Base-by-base conservation (phyloP, 1,284 basidiomycete species). In the Cryptococcus wingfieldii region DNA sequence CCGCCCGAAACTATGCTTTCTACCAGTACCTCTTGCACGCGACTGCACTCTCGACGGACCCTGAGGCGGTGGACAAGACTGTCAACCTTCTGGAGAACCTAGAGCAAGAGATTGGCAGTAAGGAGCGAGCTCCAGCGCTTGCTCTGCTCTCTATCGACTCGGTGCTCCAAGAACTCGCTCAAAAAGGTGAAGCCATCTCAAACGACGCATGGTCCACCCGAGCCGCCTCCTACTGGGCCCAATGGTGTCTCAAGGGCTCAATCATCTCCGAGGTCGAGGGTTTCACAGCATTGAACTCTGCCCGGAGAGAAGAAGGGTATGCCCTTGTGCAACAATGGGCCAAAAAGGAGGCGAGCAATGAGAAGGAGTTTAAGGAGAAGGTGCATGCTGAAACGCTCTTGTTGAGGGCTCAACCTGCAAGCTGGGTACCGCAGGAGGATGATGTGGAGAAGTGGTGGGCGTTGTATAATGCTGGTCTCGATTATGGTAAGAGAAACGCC, bases 1-100 rank as follows among this genome's bases (percentile, higher is more conserved):
- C 66, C 62, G 67, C 48, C 60, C 51, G 65, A 42, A 75, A 75
- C 59, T 75, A 73, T 53, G 66, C 66, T 5, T 72, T 63, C 51
- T 72, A 74, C 58, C 53, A 59, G 19, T 63, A 74, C 52, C 52
- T 69, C 5, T 14, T 72, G 9, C 14, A 58, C 1, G 37, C 48
- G 6, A 50, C 53, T 31, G 47, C 38, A 37, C 8, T 12, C 5
- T 9, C 43, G 16, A 16, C 45, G 14, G 25, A 50, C 12, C 14
- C 16, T 16, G 46, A 46, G 8, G n/a, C 45, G 5, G 12, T 59
- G 38, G 31, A 47, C 3, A 28, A 34, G 13, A 51, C 55, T 23
- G 28, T 51, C 41, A 53, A 43, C 12, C 50, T 66, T 12, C 46
- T 72, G 18, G 19, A 50, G 8, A 44, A 55, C 2, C 58, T 74